A percentile compares a stretch with the other conserved stretches of the same genome.
Evolutionary conservation across 495 filamentous ascomycete species (phyloP).

Genomic region (Podospora tetraspora): DNA sequence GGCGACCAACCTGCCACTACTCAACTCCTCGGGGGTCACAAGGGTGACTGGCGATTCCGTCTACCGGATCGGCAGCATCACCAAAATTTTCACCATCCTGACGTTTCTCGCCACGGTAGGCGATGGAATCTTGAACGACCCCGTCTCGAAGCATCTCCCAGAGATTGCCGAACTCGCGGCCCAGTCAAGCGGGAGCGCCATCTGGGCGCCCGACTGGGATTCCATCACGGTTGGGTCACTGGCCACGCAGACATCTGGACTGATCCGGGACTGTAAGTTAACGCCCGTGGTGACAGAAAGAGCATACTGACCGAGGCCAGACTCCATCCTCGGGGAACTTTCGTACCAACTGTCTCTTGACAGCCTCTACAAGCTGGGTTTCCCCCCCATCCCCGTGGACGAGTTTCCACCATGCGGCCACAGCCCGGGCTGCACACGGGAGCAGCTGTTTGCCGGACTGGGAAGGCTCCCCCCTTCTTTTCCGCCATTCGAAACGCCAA

Average conservation of each 20-base stretch:
- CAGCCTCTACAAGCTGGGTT: conserved; percentile 25
- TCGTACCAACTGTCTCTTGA: conserved; percentile 32
- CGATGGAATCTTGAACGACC: conserved; percentile 34
- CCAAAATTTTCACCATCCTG: conserved; percentile 46
- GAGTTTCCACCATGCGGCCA: conserved; percentile 44
- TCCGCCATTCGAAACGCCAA: conserved; percentile 32
- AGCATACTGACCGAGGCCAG: conserved; percentile 29
- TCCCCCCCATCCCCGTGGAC: conserved; percentile 34
- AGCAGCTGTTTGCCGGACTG: conserved; percentile 38
- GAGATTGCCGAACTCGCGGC: conserved; percentile 41
- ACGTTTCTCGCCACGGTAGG: conserved; percentile 37
- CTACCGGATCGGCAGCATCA: conserved; percentile 46
- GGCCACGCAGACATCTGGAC: conserved; percentile 49
- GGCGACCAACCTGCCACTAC: conserved; percentile 33
- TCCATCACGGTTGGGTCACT: conserved; percentile 51
- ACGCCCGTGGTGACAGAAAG: conserved; percentile 7
- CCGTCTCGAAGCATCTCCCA: conserved; percentile 49
- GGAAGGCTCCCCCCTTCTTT: conserved; percentile 34
- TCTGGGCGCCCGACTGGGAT: conserved; percentile 45
- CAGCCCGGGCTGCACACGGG: conserved; percentile 33
- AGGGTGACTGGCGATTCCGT: conserved; percentile 41
- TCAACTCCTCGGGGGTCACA: conserved; percentile 36
- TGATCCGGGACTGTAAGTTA: conserved; percentile 40
- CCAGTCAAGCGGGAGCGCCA: conserved; percentile 31
- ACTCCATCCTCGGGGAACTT: conserved; percentile 36